A percentile compares a stretch with the other conserved stretches of the same genome.
phyloP scores from a whole-genome alignment of 805 yeast species.

The Brettanomyces nanus region DNA sequence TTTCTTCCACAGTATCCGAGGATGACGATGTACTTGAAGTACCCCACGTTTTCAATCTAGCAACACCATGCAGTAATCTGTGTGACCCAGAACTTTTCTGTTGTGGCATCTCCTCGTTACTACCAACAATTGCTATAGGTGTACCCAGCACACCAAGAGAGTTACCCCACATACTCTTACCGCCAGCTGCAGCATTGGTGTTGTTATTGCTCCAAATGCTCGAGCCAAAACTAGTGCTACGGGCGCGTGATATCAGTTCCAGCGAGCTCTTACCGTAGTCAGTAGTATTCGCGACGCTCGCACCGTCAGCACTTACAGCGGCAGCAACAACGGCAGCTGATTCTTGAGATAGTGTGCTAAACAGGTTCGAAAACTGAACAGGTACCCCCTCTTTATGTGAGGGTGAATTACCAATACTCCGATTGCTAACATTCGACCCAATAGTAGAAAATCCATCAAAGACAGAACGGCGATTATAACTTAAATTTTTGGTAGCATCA shows the following conservation, averaged over 20 bases:
- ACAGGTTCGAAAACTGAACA: slow-evolving; percentile 11
- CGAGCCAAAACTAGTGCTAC: slow-evolving; percentile 29
- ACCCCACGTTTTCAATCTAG: neutral
- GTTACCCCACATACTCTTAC: neutral
- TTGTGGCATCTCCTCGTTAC: neutral
- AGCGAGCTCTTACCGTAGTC: slow-evolving; percentile 2
- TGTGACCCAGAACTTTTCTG: too few relatives aligned
- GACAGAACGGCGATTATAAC: slow-evolving; percentile 10
- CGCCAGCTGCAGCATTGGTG: neutral
- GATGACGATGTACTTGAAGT: too few relatives aligned
- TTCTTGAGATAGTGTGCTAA: slow-evolving; percentile 6
- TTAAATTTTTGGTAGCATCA: too few relatives aligned
- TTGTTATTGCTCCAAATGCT: slow-evolving; percentile 25
- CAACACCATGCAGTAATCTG: neutral
- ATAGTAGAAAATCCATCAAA: slow-evolving; percentile 11
- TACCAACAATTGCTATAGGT: slow-evolving; percentile 2
- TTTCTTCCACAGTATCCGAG: too few relatives aligned
- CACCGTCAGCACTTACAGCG: too few relatives aligned
- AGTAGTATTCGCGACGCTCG: slow-evolving; percentile 1
- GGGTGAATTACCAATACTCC: slow-evolving; percentile 16
- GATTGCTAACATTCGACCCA: slow-evolving; percentile 11
- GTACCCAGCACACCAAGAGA: slow-evolving; percentile 9
- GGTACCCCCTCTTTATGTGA: neutral
- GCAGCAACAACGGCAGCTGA: slow-evolving; percentile 1
- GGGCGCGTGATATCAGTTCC: slow-evolving; percentile 15